phyloP scores from a whole-genome alignment of 108 stramenopile species.

The Cyclotella kingstonii region DNA sequence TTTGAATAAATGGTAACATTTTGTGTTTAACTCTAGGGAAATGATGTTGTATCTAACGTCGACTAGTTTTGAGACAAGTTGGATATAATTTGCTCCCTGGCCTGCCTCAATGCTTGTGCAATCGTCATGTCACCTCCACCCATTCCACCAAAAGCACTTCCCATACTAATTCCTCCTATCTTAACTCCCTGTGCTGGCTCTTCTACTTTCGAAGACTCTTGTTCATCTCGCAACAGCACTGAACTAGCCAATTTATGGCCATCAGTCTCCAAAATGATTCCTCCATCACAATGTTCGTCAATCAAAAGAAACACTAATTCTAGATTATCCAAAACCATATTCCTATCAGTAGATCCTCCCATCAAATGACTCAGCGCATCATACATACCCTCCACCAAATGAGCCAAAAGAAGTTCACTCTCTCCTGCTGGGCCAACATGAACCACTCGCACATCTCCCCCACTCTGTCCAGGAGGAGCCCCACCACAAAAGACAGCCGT shows the following conservation, averaged over 20 bases:
- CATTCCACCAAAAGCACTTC: not conserved
- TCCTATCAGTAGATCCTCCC: constrained; percentile 79
- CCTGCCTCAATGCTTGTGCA: constrained; percentile 81
- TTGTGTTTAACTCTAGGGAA: too few species aligned
- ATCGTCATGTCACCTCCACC: constrained; percentile 82
- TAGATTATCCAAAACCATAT: constrained; percentile 86
- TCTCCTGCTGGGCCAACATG: constrained; percentile 79
- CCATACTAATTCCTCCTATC: constrained; percentile 30
- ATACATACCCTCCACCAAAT: constrained; percentile 86
- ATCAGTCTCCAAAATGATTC: constrained; percentile 81
- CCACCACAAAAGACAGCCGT: constrained; percentile 83
- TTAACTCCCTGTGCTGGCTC: constrained; percentile 19
- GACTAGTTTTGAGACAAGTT: constrained; percentile 40
- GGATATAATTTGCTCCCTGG: constrained; percentile 71
- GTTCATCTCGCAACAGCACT: constrained; percentile 73
- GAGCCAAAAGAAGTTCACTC: constrained; percentile 74
- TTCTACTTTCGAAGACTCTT: constrained; percentile 12
- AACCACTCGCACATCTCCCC: constrained; percentile 72
- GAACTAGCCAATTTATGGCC: constrained; percentile 68
- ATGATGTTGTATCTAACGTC: not conserved
- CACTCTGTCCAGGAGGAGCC: constrained; percentile 19
- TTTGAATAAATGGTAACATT: too few species aligned
- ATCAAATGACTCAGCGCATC: constrained; percentile 76
- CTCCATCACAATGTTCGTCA: constrained; percentile 89
- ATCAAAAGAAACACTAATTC: constrained; percentile 85